Conservation (phyloP, 495 filamentous ascomycete species). For the Alectoria sarmentosa region DNA sequence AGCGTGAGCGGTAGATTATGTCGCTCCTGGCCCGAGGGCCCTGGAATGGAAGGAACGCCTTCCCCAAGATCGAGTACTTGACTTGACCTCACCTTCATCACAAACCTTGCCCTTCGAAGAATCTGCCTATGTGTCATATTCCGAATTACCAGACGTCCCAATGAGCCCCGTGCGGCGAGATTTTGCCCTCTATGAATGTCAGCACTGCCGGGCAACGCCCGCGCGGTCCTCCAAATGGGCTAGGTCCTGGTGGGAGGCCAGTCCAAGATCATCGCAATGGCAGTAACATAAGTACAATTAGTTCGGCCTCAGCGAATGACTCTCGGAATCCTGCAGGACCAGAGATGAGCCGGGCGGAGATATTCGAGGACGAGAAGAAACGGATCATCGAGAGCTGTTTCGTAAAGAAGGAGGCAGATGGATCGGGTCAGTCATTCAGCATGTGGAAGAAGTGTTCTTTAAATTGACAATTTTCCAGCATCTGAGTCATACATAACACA, state of each 20-base stretch:
- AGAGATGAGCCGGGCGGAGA: constrained; percentile 64
- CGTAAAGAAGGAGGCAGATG: constrained; percentile 75
- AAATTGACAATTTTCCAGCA: constrained; percentile 41
- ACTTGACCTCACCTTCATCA: background rate
- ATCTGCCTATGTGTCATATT: constrained; percentile 5
- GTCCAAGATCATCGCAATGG: constrained; percentile 21
- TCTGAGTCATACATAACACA: constrained; percentile 97
- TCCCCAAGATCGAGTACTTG: background rate
- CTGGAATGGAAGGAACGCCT: constrained; percentile 4
- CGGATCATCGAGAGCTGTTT: constrained; percentile 91
- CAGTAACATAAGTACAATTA: background rate
- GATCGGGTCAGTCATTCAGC: constrained; percentile 46
- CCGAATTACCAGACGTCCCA: background rate
- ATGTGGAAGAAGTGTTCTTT: background rate
- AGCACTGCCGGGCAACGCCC: constrained; percentile 22
- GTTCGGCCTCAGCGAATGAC: background rate
- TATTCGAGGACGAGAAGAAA: constrained; percentile 92
- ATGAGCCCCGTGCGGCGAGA: constrained; percentile 9
- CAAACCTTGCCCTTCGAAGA: background rate
- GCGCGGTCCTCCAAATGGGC: constrained; percentile 23
- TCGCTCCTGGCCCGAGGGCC: constrained; percentile 4
- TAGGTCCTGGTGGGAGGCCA: constrained; percentile 17
- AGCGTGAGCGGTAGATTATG: constrained; percentile 4
- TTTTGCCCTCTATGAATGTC: constrained; percentile 23
- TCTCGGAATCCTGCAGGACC: constrained; percentile 21